phyloP scores from a whole-genome alignment of 495 filamentous ascomycete genomes.

The Podospora australis region DNA sequence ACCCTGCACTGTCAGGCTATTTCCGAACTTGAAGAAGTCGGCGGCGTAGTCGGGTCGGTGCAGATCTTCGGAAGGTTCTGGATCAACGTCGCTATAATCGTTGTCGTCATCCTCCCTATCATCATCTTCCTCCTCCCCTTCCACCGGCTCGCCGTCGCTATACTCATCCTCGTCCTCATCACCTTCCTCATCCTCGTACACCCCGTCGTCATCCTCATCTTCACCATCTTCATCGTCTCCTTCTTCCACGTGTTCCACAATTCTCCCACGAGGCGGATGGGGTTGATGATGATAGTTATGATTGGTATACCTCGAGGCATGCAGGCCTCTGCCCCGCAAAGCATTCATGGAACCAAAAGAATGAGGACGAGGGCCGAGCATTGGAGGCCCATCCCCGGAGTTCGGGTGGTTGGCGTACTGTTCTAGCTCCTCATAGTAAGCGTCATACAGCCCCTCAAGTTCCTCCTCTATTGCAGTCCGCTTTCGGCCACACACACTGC shows the following conservation, averaged over 20 bases:
- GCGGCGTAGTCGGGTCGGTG: constrained; percentile 59
- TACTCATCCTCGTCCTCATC: constrained; percentile 28
- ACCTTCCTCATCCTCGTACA: constrained; percentile 58
- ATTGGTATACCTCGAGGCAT: constrained; percentile 38
- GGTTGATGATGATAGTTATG: no score
- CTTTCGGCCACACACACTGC: constrained; percentile 93
- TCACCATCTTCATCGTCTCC: constrained; percentile 59
- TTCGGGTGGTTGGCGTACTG: constrained; percentile 92
- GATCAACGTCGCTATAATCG: constrained; percentile 49
- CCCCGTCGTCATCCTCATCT: constrained; percentile 43
- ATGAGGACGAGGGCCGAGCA: constrained; percentile 60
- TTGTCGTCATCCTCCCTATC: constrained; percentile 58
- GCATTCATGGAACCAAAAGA: constrained; percentile 48
- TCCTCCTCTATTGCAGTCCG: constrained; percentile 97
- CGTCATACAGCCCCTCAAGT: constrained; percentile 96
- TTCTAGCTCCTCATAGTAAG: constrained; percentile 97
- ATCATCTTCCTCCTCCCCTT: constrained; percentile 47
- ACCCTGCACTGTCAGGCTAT: constrained; percentile 96
- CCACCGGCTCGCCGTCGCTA: constrained; percentile 25
- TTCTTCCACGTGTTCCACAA: constrained; percentile 54
- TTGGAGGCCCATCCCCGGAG: constrained; percentile 49
- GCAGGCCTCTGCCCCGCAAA: constrained; percentile 43
- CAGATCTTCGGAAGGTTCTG: constrained; percentile 48
- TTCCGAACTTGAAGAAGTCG: constrained; percentile 96
- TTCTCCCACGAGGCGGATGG: constrained; percentile 46